Evolutionary conservation across 1,284 basidiomycete species (phyloP).

Genomic region (Ceratobasidium sp.): DNA sequence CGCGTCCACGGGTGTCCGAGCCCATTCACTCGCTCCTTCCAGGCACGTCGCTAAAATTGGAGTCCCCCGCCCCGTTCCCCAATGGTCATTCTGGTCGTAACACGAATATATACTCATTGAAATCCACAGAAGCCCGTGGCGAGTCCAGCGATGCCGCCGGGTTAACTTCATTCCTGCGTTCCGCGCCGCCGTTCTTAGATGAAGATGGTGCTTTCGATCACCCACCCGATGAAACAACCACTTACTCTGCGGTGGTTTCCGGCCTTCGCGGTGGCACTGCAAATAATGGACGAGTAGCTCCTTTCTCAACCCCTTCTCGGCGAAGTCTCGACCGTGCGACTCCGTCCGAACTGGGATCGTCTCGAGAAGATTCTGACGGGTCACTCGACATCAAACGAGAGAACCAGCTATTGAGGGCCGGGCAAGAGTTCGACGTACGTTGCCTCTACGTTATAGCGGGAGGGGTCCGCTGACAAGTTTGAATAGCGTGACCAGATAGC

Average conservation of each 20-base stretch:
- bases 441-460: neutral
- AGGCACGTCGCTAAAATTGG: neutral
- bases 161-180: no score
- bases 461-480: neutral
- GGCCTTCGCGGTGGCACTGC: no score
- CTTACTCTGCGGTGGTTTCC: no score
- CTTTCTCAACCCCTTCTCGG: slow-evolving; percentile 4
- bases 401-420: neutral
- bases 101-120: neutral
- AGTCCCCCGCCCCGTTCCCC: neutral
- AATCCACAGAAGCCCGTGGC: neutral
- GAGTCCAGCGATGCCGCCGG: no score
- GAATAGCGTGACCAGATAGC: neutral
- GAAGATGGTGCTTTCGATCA: neutral
- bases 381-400: neutral
- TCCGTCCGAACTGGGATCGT: neutral
- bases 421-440: slow-evolving; percentile 2
- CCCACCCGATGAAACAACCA: no score
- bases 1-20: neutral
- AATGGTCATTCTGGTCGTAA: neutral
- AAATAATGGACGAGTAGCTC: no score
- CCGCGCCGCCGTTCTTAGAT: neutral
- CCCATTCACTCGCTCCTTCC: neutral
- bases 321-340: neutral
- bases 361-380: neutral